Base-by-base conservation (phyloP, 768 basidiomycete species). In the Candolleomyces efflorescens region DNA sequence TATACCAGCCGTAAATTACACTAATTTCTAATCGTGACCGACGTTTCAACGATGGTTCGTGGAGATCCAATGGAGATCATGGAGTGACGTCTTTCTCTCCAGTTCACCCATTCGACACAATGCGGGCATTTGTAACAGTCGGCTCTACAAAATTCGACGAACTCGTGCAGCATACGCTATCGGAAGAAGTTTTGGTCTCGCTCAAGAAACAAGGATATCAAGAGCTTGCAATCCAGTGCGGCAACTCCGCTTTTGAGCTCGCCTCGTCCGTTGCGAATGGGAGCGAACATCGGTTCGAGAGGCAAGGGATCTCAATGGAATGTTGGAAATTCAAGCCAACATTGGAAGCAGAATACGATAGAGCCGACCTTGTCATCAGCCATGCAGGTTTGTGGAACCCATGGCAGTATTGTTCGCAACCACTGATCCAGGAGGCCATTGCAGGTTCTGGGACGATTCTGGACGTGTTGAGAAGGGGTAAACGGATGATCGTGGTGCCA, bases 381-480 rank as follows among this genome's bases (percentile, higher is more conserved):
- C 96, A 98, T 78, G 96, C 94, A 67, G 96, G 96, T 94, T 67
- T 63, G 82, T 41, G 32, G 7, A 50, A 13, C 32, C 27, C 11
- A 32, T 54, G 0, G n/a, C 39, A 53, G 50, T 10, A 15, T 12
- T 60, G 53, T 58, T 52, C 50, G 36, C 44, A 38, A 54, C 10
- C n/a, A 23, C n/a, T 22, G n/a, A 20, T 27, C 36, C 17, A 13
- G 10, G 11, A 2, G 20, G 22, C 5, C 18, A 52, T 17, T 20
- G 49, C 20, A 98, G 96, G 96, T 53, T 89, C 96, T 20, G 96
- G 96, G 11, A 97, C 96, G 3, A 94, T 98, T 65, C 79, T 98
- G 27, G 92, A 96, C 46, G 92, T 87, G 10, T 76, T 98, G 49
- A 78, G 94, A 32, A 75, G 82, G 51, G 78, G 79, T 48, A 93